Base-by-base conservation (phyloP, 441 rosid genomes). In the Brassica balearica region DNA sequence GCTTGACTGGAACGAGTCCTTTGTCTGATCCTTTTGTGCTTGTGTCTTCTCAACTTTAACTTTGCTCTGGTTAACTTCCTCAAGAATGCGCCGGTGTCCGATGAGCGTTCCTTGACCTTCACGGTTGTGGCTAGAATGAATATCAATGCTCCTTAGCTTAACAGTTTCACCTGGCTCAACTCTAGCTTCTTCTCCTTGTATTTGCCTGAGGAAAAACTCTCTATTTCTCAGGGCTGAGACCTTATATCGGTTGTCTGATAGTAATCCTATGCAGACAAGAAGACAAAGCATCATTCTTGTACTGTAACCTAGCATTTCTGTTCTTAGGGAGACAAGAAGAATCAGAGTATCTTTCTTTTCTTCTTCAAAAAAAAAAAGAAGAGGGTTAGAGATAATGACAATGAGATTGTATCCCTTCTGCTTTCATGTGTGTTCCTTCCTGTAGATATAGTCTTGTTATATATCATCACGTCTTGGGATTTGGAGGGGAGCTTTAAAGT, bases 401-500 rank as follows among this genome's bases (percentile, higher is more conserved):
- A 19, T 74, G 82, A 76, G 86, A 73, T 79, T 79, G 78, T 83
- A 68, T 67, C 76, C 84, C 84, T 80, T 73, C 73, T 75, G 51
- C 64, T 65, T 77, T 78, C 81, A 69, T 74, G 73, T 71, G 75
- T 86, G 86, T 80, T 85, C 83, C 82, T 85, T 82, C 89, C 88
- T 86, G 90, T 87, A 82, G 90, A 87, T 79, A 82, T 81, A 85
- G 72, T 81, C 85, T 46, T 86, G 83, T 73, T 85, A 86, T 88
- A 76, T 88, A 88, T 88, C 87, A 88, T 88, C 87, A 74, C 84
- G 73, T 75, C 74, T 77, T 85, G 88, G 87, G 88, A 87, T 86
- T 86, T 85, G 83, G 80, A 85, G 79, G 84, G 85, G 81, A 74
- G 80, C 85, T 89, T 85, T 85, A 90, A 91, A 86, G 91, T 83